Evolutionary conservation across 768 basidiomycete genomes (phyloP).

Genomic region (Rhizopogon sp.): DNA sequence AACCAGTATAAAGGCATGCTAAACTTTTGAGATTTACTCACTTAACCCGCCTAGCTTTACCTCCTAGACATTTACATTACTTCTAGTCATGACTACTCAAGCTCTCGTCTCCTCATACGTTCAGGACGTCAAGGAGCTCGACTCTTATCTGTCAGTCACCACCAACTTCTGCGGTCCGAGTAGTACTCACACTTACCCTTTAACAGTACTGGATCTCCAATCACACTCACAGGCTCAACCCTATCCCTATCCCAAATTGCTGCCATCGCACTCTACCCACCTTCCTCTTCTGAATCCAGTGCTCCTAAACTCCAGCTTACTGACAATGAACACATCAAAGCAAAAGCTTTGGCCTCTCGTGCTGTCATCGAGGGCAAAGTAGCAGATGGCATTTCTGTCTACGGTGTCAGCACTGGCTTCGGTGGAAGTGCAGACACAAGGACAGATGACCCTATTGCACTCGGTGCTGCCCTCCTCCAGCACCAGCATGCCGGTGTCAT

Average conservation of each 20-base stretch:
- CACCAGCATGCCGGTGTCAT: slow-evolving; percentile 72
- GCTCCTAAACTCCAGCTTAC: slow-evolving; percentile 17
- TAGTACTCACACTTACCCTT: slow-evolving; percentile 2
- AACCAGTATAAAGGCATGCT: not conserved
- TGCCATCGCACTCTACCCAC: slow-evolving; percentile 65
- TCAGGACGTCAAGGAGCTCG: slow-evolving; percentile 55
- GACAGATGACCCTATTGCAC: slow-evolving; percentile 64
- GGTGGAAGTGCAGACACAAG: slow-evolving; percentile 88
- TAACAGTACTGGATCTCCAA: slow-evolving; percentile 53
- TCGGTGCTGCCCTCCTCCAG: slow-evolving; percentile 81
- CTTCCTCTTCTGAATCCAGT: slow-evolving; percentile 32
- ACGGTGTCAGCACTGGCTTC: slow-evolving; percentile 82
- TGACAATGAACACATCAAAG: slow-evolving; percentile 27
- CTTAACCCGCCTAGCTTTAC: too few species aligned
- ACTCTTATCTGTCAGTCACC: slow-evolving; percentile 51
- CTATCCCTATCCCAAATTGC: slow-evolving; percentile 75
- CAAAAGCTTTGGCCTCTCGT: slow-evolving; percentile 58
- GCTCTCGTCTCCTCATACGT: slow-evolving; percentile 51
- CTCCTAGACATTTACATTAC: too few species aligned
- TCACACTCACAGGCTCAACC: slow-evolving; percentile 63
- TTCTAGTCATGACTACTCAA: slow-evolving; percentile 8
- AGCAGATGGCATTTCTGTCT: slow-evolving; percentile 62
- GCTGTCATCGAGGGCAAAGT: slow-evolving; percentile 64
- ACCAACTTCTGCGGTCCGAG: not conserved
- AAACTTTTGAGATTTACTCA: too few species aligned